Percentiles rank a stretch among this genome's conserved stretches.
These are phyloP conservation scores for Fusarium clavum DNA, from an alignment of 2,329 filamentous ascomycete species.

Conservation along the genomic window DNA sequence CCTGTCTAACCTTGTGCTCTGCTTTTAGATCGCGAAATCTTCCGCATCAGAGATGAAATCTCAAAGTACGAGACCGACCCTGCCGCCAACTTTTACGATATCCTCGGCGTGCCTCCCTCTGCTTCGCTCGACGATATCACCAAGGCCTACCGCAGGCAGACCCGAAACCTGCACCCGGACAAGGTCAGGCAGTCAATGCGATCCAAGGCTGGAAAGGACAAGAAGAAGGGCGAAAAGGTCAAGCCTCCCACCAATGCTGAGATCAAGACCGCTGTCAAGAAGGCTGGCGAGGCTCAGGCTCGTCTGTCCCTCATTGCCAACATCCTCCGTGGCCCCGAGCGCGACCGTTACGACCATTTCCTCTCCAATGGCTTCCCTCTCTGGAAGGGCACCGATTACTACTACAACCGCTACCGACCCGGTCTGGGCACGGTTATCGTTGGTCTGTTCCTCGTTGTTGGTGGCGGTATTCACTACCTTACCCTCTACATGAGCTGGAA, in stretches of 20 bases:
- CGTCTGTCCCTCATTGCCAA: conserved; percentile 86
- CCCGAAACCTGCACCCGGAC: conserved; percentile 88
- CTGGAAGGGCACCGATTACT: conserved; percentile 98
- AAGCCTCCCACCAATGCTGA: conserved; percentile 80
- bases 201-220: conserved; percentile 71
- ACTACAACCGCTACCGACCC: conserved; percentile 93
- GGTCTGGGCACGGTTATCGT: conserved; percentile 86
- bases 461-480: conserved; percentile 88
- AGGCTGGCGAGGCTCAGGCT: conserved; percentile 84
- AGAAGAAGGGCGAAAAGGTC: conserved; percentile 69
- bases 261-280: conserved; percentile 81
- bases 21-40: conserved; percentile 90
- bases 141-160: conserved; percentile 93
- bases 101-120: conserved; percentile 78
- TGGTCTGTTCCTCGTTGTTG: conserved; percentile 84
- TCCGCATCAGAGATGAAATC: conserved; percentile 92
- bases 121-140: conserved; percentile 89
- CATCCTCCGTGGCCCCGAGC: conserved; percentile 82
- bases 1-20: conserved; percentile 16
- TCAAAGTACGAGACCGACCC: conserved; percentile 78
- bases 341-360: conserved; percentile 96
- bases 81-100: conserved; percentile 92
- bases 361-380: conserved; percentile 90
- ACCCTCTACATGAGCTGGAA: conserved; percentile 88
- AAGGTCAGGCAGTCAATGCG: conserved; percentile 90